phyloP scores from a whole-genome alignment of 805 yeast species.

The Zygosaccharomyces gambellarensis region DNA sequence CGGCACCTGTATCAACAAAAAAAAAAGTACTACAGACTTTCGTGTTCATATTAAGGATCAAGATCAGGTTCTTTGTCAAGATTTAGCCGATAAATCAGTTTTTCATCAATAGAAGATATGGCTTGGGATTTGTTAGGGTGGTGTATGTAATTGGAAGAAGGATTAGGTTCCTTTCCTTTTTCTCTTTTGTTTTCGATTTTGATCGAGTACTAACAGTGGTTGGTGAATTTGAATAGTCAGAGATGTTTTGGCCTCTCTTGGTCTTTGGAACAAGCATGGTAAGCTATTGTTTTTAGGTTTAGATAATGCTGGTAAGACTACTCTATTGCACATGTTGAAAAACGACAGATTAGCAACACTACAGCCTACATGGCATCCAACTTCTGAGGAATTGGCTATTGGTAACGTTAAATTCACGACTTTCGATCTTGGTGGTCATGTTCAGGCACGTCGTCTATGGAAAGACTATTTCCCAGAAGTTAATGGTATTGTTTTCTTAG shows the following conservation, averaged over 20 bases:
- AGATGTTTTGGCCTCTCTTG: conserved; percentile 72
- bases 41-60: not conserved
- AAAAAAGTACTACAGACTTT: not conserved
- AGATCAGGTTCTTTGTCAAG: not conserved
- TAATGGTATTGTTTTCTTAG: conserved; percentile 91
- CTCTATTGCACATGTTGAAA: conserved; percentile 76
- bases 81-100: not conserved
- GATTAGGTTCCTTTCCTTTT: not conserved
- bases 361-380: conserved; percentile 97
- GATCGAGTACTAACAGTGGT: conserved; percentile 12
- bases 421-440: conserved; percentile 97
- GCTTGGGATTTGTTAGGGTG: conserved; percentile 36
- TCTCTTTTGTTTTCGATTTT: not conserved
- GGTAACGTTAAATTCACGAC: conserved; percentile 97
- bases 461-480: conserved; percentile 99
- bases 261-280: conserved; percentile 92
- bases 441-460: conserved; percentile 98
- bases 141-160: conserved; percentile 24
- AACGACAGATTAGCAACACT: conserved; percentile 96
- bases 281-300: conserved; percentile 91
- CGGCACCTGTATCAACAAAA: conserved; percentile 4
- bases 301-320: conserved; percentile 97
- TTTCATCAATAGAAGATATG: conserved; percentile 4
- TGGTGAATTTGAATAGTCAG: conserved; percentile 42
- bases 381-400: conserved; percentile 95